Conservation (phyloP, 257 asterid species). For the Pogostemon cablin region DNA sequence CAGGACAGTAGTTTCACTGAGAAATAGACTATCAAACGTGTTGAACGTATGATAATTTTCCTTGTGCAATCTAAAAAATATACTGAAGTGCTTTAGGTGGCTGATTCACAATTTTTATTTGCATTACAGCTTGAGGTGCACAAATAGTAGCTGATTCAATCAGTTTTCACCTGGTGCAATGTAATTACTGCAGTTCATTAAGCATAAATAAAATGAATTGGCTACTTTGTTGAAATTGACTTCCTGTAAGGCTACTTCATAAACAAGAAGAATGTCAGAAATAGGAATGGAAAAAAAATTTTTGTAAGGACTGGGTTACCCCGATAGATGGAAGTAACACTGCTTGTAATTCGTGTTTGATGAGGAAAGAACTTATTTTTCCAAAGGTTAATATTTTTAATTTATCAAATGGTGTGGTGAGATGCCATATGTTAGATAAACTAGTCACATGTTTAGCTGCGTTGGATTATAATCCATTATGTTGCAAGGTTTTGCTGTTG, state of each 20-base stretch:
- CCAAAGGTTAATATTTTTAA: background rate
- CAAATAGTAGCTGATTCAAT: slow-evolving; percentile 19
- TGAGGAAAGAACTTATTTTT: background rate
- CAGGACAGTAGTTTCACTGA: background rate
- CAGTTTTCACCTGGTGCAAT: slow-evolving; percentile 7
- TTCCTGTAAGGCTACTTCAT: background rate
- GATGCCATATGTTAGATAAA: slow-evolving; percentile 13
- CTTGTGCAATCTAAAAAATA: background rate
- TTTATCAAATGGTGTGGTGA: background rate
- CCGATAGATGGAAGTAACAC: background rate
- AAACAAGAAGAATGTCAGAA: background rate
- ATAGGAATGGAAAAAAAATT: slow-evolving; percentile 1
- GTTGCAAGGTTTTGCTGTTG: background rate
- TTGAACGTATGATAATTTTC: background rate
- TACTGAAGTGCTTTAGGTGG: slow-evolving; percentile 10
- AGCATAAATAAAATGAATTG: background rate
- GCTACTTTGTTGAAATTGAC: background rate
- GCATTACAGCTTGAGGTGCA: background rate
- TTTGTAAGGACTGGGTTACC: background rate
- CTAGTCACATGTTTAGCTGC: slow-evolving; percentile 13
- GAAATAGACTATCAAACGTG: background rate
- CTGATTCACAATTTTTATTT: background rate
- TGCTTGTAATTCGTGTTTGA: background rate
- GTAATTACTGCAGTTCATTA: slow-evolving; percentile 2
- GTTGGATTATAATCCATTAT: background rate